These are phyloP conservation scores for Colletotrichum cordylinicola DNA, from an alignment of 2,329 filamentous ascomycete genomes.

Conservation along the genomic window DNA sequence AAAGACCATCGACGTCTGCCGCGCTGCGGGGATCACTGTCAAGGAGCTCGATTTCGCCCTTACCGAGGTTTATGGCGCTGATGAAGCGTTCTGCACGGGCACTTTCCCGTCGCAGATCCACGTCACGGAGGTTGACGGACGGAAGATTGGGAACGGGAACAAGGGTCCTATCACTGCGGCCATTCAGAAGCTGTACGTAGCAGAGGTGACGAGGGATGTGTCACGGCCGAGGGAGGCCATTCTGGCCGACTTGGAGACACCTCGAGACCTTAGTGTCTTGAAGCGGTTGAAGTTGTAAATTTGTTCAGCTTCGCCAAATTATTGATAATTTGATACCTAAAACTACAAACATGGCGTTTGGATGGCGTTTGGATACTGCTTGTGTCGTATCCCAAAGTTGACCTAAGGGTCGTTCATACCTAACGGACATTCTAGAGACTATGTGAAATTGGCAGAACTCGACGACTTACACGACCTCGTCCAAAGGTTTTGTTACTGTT, in stretches of 20 bases:
- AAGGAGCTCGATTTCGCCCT: slow-evolving; percentile 33
- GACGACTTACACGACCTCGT: fast-evolving
- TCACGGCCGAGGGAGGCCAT: slow-evolving; percentile 26
- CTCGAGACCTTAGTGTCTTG: slow-evolving; percentile 27
- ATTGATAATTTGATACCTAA: not conserved
- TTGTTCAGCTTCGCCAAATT: not conserved
- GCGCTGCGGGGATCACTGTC: slow-evolving; percentile 28
- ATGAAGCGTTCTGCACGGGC: slow-evolving; percentile 35
- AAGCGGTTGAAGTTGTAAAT: not conserved
- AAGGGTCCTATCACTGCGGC: slow-evolving; percentile 26
- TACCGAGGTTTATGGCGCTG: slow-evolving; percentile 34
- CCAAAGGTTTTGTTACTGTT: not conserved
- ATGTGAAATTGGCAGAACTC: not conserved
- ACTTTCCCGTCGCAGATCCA: slow-evolving; percentile 34
- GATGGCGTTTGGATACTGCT: not conserved
- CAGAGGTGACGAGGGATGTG: slow-evolving; percentile 27
- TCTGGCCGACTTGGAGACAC: slow-evolving; percentile 26
- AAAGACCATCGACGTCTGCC: slow-evolving; percentile 34
- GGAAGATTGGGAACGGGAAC: slow-evolving; percentile 28
- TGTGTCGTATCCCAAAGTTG: not conserved
- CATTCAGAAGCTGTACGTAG: slow-evolving; percentile 28
- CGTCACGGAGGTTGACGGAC: slow-evolving; percentile 29
- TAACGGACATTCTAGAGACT: fast-evolving
- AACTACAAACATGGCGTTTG: not conserved
- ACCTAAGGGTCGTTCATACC: not conserved